Base-by-base conservation (phyloP, 768 basidiomycete genomes). In the Russula dissimulans region DNA sequence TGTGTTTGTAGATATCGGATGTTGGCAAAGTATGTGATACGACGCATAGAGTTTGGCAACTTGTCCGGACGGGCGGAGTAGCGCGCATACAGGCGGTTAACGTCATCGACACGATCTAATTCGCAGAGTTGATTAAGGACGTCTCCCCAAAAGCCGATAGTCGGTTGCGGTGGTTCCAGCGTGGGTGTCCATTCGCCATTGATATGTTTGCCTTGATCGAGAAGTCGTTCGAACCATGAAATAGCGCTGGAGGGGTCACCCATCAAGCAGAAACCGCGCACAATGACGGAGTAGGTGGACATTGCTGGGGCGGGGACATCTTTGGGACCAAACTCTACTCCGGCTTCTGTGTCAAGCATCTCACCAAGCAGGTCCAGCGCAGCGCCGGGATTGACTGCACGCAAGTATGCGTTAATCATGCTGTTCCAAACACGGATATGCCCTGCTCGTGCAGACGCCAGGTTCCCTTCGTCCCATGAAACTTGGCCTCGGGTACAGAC, bases 351-450 rank as follows among this genome's bases (percentile, higher is more conserved):
- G 57, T 80, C 76, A 70, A 92, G 73, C 87, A 93, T 91, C 62
- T 78, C 72, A 57, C 87, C 83, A 44, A 94, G 73, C 3, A 93
- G 70, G 26, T 71, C 81, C 10, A 92, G 67, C 9, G 84, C 91
- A 47, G 79, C 80, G 22, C 81, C 82, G 0, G 86, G 78, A 53
- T 82, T 72, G 1, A 83, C 83, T 42, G 75, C 79, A 42, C 75
- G 77, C 76, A 94, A 86, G 70, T 89, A 86, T 0, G 84, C 79
- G 50, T 83, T 77, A 39, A 94, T 82, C 85, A 91, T 90, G 66
- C 79, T 75, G 65, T 89, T 88, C 82, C 83, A 92, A 2, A 85
- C 74, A 42, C 75, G 69, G 47, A 86, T 72, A 53, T 79, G 77
- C 22, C 73, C 71, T 34, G 61, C 31, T 51, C 65, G 54, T 53